phyloP scores from a whole-genome alignment of 2,329 filamentous ascomycete genomes.

The Alternaria sp. region DNA sequence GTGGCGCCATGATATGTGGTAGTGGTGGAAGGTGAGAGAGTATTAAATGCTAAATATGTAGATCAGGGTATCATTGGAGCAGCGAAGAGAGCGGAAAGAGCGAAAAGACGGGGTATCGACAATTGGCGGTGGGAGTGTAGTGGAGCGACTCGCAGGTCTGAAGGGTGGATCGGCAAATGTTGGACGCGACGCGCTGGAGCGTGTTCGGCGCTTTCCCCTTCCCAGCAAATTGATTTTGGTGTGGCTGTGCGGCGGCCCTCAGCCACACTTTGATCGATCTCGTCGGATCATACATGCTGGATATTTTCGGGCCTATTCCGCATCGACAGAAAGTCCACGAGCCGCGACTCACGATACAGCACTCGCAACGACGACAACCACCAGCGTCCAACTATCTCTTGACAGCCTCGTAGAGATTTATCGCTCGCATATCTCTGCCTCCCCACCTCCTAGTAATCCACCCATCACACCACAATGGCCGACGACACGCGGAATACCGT shows the following conservation, averaged over 20 bases:
- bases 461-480: slow-evolving; percentile 51
- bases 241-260: slow-evolving; percentile 14
- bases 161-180: slow-evolving; percentile 23
- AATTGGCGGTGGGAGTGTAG: slow-evolving; percentile 18
- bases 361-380: neutral
- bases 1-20: slow-evolving; percentile 53
- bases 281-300: slow-evolving; percentile 29
- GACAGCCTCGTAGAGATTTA: neutral
- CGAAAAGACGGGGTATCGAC: slow-evolving; percentile 27
- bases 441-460: neutral
- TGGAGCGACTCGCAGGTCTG: slow-evolving; percentile 18
- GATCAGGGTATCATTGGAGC: slow-evolving; percentile 44
- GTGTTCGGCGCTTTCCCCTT: slow-evolving; percentile 28
- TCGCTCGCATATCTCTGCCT: neutral
- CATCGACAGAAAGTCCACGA: slow-evolving; percentile 20
- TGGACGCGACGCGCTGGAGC: slow-evolving; percentile 33
- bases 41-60: slow-evolving; percentile 35
- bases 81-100: slow-evolving; percentile 27
- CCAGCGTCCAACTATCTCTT: neutral
- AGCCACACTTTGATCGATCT: slow-evolving; percentile 5
- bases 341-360: slow-evolving; percentile 9
- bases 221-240: slow-evolving; percentile 37
- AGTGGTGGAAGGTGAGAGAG: slow-evolving; percentile 25
- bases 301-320: slow-evolving; percentile 38
- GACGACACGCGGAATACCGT: slow-evolving; percentile 54